Evolutionary conservation across 768 basidiomycete genomes (phyloP).

Genomic region (Amanita pallidorosea): DNA sequence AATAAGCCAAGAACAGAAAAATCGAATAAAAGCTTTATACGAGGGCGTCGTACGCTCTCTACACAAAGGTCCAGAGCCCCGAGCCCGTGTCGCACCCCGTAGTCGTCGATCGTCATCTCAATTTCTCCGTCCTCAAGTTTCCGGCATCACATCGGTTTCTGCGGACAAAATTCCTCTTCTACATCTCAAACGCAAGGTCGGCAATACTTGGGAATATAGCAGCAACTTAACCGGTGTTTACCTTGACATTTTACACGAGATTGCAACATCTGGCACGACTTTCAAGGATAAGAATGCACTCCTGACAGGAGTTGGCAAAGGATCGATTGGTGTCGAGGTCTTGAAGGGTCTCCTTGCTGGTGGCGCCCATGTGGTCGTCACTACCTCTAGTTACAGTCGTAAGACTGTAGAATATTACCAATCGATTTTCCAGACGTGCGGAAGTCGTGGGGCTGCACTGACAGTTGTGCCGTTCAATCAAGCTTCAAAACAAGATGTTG

Average conservation of each 20-base stretch:
- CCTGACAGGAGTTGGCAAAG: conserved; percentile 95
- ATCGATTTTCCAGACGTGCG: conserved; percentile 91
- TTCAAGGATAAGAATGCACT: conserved; percentile 99
- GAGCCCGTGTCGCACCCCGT: conserved; percentile 45
- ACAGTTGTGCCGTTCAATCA: conserved; percentile 99
- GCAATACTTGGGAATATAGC: conserved; percentile 92
- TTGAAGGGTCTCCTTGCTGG: conserved; percentile 94
- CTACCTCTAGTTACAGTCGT: conserved; percentile 95
- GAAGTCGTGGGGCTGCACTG: conserved; percentile 91
- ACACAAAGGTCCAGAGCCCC: conserved; percentile 63
- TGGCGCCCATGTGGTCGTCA: conserved; percentile 93
- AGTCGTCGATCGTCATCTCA: conserved; percentile 89
- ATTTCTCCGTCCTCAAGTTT: conserved; percentile 88
- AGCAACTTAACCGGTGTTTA: conserved; percentile 94
- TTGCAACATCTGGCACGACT: conserved; percentile 95
- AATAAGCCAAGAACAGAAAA: conserved; percentile 95
- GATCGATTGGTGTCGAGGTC: conserved; percentile 96
- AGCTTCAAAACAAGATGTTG: conserved; percentile 97
- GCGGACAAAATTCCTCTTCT: conserved; percentile 90
- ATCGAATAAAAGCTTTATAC: conserved; percentile 88
- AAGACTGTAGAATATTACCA: conserved; percentile 98
- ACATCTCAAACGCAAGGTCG: conserved; percentile 95
- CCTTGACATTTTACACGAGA: conserved; percentile 94
- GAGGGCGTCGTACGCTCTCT: conserved; percentile 94
- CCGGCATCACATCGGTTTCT: conserved; percentile 58